Evolutionary conservation across 768 basidiomycete species (phyloP).

Genomic region (Leccinum pellstonianum): DNA sequence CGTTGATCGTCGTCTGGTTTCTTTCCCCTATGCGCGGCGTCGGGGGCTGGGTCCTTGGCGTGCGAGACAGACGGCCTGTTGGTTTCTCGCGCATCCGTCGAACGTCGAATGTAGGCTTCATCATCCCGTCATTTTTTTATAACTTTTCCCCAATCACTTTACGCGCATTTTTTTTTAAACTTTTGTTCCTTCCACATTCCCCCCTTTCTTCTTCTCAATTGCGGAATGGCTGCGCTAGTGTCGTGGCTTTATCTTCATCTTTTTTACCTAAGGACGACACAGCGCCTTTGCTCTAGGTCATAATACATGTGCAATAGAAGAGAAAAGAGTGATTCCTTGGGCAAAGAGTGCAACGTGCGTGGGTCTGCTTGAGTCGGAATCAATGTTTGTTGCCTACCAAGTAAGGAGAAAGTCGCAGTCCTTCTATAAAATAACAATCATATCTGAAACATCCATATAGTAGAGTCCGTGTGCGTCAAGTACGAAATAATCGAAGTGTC

Average conservation of each 20-base stretch:
- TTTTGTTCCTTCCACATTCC: slow-evolving; percentile 7
- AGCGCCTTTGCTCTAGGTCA: slow-evolving; percentile 25
- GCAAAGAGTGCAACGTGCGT: neutral
- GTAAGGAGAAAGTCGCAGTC: too few species aligned
- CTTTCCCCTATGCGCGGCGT: slow-evolving; percentile 2
- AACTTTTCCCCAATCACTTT: slow-evolving; percentile 11
- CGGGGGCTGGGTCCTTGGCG: slow-evolving; percentile 25
- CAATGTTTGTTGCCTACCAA: too few species aligned
- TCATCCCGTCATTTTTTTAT: slow-evolving; percentile 19
- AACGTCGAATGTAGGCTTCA: slow-evolving; percentile 22
- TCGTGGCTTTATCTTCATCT: slow-evolving; percentile 13
- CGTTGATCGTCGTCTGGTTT: slow-evolving; percentile 40
- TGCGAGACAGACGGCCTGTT: neutral
- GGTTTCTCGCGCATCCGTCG: slow-evolving; percentile 20
- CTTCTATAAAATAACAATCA: too few species aligned
- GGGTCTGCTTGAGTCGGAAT: too few species aligned
- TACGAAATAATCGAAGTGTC: too few species aligned
- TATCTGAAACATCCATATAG: too few species aligned
- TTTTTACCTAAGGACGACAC: slow-evolving; percentile 28
- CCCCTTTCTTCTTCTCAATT: slow-evolving; percentile 2
- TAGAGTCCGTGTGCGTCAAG: too few species aligned
- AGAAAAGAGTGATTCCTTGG: neutral
- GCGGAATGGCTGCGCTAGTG: slow-evolving; percentile 26
- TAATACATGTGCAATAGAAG: slow-evolving; percentile 18
- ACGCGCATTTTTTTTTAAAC: slow-evolving; percentile 18